A percentile compares a stretch with the other conserved stretches of the same genome.
phyloP scores from a whole-genome alignment of 257 asterid genomes.

The Anisodus tanguticus region DNA sequence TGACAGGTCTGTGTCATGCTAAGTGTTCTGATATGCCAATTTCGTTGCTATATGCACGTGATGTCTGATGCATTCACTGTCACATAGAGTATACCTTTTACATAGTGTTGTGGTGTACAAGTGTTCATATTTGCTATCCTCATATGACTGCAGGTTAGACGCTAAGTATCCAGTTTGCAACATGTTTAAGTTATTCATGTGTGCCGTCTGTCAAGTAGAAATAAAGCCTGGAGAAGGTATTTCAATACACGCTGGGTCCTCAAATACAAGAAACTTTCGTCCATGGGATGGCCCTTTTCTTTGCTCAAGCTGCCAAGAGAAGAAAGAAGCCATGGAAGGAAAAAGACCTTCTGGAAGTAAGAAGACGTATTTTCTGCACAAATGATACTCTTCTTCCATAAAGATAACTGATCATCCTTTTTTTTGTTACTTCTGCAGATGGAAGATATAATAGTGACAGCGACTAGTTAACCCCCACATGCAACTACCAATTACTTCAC shows the following conservation, averaged over 20 bases:
- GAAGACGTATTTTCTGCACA: background rate
- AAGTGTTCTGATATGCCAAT: background rate
- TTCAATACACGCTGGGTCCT: slow-evolving; percentile 59
- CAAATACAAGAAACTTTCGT: slow-evolving; percentile 52
- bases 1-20: slow-evolving; percentile 52
- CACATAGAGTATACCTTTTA: background rate
- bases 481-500: slow-evolving; percentile 13
- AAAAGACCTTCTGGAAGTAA: slow-evolving; percentile 67
- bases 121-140: background rate
- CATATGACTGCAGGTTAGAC: slow-evolving; percentile 55
- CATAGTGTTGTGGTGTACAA: background rate
- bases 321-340: slow-evolving; percentile 91
- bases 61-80: background rate
- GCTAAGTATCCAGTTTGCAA: slow-evolving; percentile 74
- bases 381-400: background rate
- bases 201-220: slow-evolving; percentile 80
- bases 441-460: slow-evolving; percentile 35
- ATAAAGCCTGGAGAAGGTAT: slow-evolving; percentile 79
- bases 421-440: slow-evolving; percentile 18
- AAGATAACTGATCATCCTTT: background rate
- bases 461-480: slow-evolving; percentile 14
- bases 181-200: slow-evolving; percentile 72
- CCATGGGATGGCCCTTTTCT: slow-evolving; percentile 91
- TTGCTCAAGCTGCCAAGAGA: slow-evolving; percentile 73
- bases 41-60: background rate